Evolutionary conservation across 2,329 filamentous ascomycete genomes (phyloP).

Genomic region (Colletotrichum sp.): DNA sequence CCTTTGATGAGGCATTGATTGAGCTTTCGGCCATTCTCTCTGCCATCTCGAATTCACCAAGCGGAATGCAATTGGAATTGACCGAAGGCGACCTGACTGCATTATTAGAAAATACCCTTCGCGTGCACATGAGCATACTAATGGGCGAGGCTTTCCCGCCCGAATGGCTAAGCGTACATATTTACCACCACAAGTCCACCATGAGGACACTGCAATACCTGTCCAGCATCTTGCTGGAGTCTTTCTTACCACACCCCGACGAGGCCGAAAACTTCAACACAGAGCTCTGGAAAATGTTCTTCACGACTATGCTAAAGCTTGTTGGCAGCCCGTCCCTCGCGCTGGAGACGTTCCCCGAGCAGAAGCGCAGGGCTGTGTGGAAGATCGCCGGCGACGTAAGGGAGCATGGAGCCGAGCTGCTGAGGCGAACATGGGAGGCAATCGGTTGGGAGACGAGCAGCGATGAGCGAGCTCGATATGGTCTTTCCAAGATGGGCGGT

Average conservation of each 20-base stretch:
- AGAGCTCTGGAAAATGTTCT: slow-evolving; percentile 92
- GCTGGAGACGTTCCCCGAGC: slow-evolving; percentile 94
- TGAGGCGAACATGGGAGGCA: slow-evolving; percentile 88
- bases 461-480: slow-evolving; percentile 81
- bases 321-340: slow-evolving; percentile 89
- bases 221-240: slow-evolving; percentile 78
- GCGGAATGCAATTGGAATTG: slow-evolving; percentile 77
- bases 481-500: slow-evolving; percentile 84
- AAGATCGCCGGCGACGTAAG: slow-evolving; percentile 98
- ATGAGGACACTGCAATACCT: slow-evolving; percentile 87
- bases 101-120: slow-evolving; percentile 79
- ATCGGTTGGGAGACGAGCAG: slow-evolving; percentile 92
- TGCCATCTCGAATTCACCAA: slow-evolving; percentile 76
- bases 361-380: slow-evolving; percentile 96
- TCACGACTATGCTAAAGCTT: slow-evolving; percentile 85
- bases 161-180: slow-evolving; percentile 90
- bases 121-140: slow-evolving; percentile 88
- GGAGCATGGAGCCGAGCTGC: slow-evolving; percentile 85
- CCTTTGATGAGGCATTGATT: slow-evolving; percentile 85
- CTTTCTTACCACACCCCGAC: slow-evolving; percentile 86
- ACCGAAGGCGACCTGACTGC: slow-evolving; percentile 76
- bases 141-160: slow-evolving; percentile 88
- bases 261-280: slow-evolving; percentile 93
- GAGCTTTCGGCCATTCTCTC: slow-evolving; percentile 90
- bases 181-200: slow-evolving; percentile 90